Conservation (phyloP, 2,329 filamentous ascomycete genomes). For the Trichoderma gracile region DNA sequence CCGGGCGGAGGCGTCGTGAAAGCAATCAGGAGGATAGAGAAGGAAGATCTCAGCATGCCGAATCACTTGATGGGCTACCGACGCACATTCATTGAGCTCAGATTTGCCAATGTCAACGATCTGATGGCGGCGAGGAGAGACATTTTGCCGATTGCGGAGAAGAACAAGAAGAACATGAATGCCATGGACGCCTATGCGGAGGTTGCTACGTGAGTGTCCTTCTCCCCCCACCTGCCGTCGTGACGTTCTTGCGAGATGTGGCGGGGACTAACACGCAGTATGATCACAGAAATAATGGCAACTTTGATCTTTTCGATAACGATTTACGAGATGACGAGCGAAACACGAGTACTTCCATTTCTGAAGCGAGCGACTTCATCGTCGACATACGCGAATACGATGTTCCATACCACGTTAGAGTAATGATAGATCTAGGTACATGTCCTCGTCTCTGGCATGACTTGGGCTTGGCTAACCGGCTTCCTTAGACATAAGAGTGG, state of each 20-base stretch:
- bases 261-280: slow-evolving; percentile 27
- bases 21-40: slow-evolving; percentile 73
- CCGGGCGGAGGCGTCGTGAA: slow-evolving; percentile 80
- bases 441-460: background rate
- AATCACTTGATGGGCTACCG: slow-evolving; percentile 93
- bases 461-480: slow-evolving; percentile 30
- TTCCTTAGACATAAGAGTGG: slow-evolving; percentile 79
- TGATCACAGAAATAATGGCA: slow-evolving; percentile 65
- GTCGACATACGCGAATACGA: slow-evolving; percentile 99
- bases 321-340: slow-evolving; percentile 77
- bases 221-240: too few relatives aligned
- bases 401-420: slow-evolving; percentile 97
- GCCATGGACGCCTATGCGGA: slow-evolving; percentile 98
- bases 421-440: slow-evolving; percentile 88
- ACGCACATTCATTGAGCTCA: slow-evolving; percentile 82
- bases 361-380: slow-evolving; percentile 94
- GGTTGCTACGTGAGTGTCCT: slow-evolving; percentile 71
- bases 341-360: slow-evolving; percentile 72
- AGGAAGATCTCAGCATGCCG: slow-evolving; percentile 91
- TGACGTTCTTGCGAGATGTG: background rate
- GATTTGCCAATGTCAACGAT: slow-evolving; percentile 84
- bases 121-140: slow-evolving; percentile 80
- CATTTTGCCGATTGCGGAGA: slow-evolving; percentile 88
- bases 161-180: slow-evolving; percentile 93
- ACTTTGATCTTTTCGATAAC: slow-evolving; percentile 96